Percentiles rank a stretch among this genome's conserved stretches.
These are phyloP conservation scores for Aspergillus wentii DNA, from an alignment of 495 filamentous ascomycete species.

Conservation along the genomic window DNA sequence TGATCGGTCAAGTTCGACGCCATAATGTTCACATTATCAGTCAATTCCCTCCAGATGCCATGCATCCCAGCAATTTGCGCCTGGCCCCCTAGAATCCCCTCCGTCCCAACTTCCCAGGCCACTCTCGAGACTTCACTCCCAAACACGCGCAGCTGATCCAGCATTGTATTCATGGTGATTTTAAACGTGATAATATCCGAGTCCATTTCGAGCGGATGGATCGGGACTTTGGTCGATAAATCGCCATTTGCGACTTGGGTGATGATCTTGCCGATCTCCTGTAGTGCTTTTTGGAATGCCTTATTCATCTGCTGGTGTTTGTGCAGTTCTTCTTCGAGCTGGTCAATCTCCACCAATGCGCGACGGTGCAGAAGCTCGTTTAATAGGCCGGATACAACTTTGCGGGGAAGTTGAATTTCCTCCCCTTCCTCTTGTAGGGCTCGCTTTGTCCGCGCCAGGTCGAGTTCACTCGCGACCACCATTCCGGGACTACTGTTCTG, in stretches of 20 bases:
- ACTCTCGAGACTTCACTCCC: conserved; percentile 95
- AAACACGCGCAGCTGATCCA: conserved; percentile 96
- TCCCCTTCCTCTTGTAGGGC: conserved; percentile 76
- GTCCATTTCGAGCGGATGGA: conserved; percentile 95
- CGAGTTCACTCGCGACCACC: conserved; percentile 57
- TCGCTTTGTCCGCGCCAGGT: conserved; percentile 64
- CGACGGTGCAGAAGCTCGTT: no score
- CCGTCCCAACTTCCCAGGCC: conserved; percentile 96
- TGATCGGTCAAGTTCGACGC: conserved; percentile 78
- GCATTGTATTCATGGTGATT: conserved; percentile 94
- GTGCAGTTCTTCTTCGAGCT: conserved; percentile 84
- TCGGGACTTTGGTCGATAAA: conserved; percentile 93
- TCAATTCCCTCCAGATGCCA: conserved; percentile 97
- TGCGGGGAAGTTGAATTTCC: conserved; percentile 60
- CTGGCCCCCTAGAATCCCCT: conserved; percentile 94
- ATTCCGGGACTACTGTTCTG: conserved; percentile 35
- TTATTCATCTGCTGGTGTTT: conserved; percentile 98
- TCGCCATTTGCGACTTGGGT: conserved; percentile 94
- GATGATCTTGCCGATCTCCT: conserved; percentile 95
- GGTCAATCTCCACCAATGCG: conserved; percentile 59
- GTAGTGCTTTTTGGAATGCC: conserved; percentile 93
- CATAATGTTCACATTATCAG: conserved; percentile 98
- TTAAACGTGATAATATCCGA: conserved; percentile 98
- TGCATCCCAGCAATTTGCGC: conserved; percentile 91
- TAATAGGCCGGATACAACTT: conserved; percentile 52